These are phyloP conservation scores for Pisolithus marmoratus DNA, from an alignment of 768 basidiomycete genomes.

Conservation along the genomic window DNA sequence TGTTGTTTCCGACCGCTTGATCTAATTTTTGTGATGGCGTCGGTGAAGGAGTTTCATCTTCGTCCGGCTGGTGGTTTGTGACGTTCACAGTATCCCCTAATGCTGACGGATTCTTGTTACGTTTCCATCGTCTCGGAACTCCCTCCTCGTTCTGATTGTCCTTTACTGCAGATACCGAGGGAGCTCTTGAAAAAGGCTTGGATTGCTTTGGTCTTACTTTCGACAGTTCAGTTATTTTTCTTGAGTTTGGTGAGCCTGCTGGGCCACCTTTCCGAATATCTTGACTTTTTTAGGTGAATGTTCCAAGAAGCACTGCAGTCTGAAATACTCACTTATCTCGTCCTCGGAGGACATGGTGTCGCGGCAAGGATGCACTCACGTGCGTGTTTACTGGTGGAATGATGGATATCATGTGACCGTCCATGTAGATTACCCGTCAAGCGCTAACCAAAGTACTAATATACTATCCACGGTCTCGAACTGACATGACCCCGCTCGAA, in stretches of 20 bases:
- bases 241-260: conserved; percentile 6
- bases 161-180: not conserved
- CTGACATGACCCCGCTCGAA: conserved; percentile 9
- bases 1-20: conserved; percentile 7
- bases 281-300: conserved; percentile 22
- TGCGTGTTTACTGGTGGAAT: not conserved
- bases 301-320: conserved; percentile 1
- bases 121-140: conserved; percentile 4
- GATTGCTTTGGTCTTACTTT: conserved; percentile 9
- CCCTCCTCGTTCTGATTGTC: conserved; percentile 9
- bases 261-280: conserved; percentile 15
- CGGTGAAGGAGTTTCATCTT: not conserved
- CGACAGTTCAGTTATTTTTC: conserved; percentile 1
- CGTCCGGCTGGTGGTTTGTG: conserved; percentile 1
- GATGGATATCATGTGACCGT: conserved; percentile 7
- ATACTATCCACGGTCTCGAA: not conserved
- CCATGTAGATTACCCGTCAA: not conserved
- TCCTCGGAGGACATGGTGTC: conserved; percentile 26
- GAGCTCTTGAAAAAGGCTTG: conserved; percentile 14
- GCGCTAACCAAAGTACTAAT: no score
- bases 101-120: conserved; percentile 3
- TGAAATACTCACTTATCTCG: conserved; percentile 23
- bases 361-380: no score
- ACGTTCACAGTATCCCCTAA: conserved; percentile 12
- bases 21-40: not conserved